Evolutionary conservation across 495 filamentous ascomycete genomes (phyloP).

Genomic region (Aspergillus coremiiformis): DNA sequence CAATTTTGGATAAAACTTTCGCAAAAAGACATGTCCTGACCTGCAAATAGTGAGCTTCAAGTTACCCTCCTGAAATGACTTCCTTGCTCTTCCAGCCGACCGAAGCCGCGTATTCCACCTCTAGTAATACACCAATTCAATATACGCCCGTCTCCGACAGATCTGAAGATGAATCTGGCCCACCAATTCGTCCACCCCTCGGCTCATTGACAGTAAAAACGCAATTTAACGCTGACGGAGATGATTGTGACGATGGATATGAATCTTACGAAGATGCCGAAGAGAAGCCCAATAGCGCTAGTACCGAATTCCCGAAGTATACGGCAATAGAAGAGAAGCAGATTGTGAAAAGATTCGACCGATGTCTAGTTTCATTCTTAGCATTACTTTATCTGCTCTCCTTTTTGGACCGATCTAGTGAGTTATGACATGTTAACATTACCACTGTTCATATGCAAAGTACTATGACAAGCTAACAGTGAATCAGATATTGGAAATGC

Average conservation of each 20-base stretch:
- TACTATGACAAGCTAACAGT: not conserved
- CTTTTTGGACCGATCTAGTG: slow-evolving; percentile 74
- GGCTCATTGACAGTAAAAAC: slow-evolving; percentile 31
- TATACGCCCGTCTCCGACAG: slow-evolving; percentile 33
- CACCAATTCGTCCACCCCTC: slow-evolving; percentile 12
- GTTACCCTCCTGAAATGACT: slow-evolving; percentile 15
- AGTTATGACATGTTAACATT: slow-evolving; percentile 14
- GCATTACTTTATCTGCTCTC: slow-evolving; percentile 75
- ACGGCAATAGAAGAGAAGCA: slow-evolving; percentile 66
- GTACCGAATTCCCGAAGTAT: slow-evolving; percentile 35
- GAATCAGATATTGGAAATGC: slow-evolving; percentile 70
- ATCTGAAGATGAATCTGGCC: slow-evolving; percentile 25
- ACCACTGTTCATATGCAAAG: not conserved
- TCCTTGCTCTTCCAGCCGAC: slow-evolving; percentile 21
- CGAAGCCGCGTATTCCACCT: slow-evolving; percentile 19
- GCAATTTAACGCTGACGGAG: slow-evolving; percentile 21
- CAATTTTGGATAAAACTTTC: not conserved
- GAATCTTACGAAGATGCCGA: slow-evolving; percentile 27
- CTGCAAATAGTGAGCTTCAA: too few relatives aligned
- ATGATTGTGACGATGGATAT: slow-evolving; percentile 21
- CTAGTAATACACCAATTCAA: slow-evolving; percentile 22
- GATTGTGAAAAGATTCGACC: slow-evolving; percentile 68
- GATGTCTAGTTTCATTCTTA: slow-evolving; percentile 68
- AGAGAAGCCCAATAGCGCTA: slow-evolving; percentile 13
- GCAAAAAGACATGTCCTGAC: not conserved